Percentiles rank a stretch among this genome's conserved stretches.
phyloP scores from a whole-genome alignment of 1,284 basidiomycete species.

The Cutaneotrichosporon sp. region DNA sequence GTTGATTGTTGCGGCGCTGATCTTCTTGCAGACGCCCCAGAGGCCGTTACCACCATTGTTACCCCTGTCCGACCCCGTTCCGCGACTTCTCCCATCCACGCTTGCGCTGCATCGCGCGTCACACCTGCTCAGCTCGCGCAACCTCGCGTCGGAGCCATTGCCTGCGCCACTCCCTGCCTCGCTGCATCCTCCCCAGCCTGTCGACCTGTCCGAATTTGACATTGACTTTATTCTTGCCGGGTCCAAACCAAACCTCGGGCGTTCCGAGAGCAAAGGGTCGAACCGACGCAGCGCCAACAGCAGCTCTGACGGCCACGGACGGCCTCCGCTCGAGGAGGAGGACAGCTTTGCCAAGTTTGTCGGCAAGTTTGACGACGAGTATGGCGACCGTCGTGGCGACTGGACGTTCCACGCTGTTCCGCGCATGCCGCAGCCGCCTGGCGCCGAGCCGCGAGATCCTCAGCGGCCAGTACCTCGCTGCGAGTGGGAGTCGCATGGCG shows the following conservation, averaged over 20 bases:
- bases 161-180: slow-evolving; percentile 46
- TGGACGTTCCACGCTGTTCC: slow-evolving; percentile 47
- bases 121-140: slow-evolving; percentile 42
- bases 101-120: slow-evolving; percentile 46
- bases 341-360: slow-evolving; percentile 50
- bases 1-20: background rate
- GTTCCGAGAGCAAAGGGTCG: slow-evolving; percentile 6
- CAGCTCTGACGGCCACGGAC: background rate
- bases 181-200: slow-evolving; percentile 45
- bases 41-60: slow-evolving; percentile 45
- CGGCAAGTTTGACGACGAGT: slow-evolving; percentile 49
- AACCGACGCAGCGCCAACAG: background rate
- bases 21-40: slow-evolving; percentile 10
- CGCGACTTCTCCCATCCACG: slow-evolving; percentile 44
- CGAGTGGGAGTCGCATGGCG: slow-evolving; percentile 44
- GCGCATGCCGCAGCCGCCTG: background rate
- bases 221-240: slow-evolving; percentile 50
- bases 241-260: slow-evolving; percentile 37
- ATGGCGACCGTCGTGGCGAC: slow-evolving; percentile 47
- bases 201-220: slow-evolving; percentile 50
- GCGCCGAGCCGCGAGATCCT: background rate
- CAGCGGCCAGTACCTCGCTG: slow-evolving; percentile 17
- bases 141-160: slow-evolving; percentile 43
- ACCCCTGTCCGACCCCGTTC: slow-evolving; percentile 48
- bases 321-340: slow-evolving; percentile 40